Evolutionary conservation across 1,284 basidiomycete species (phyloP).

Genomic region (Laetiporus sulphureus): DNA sequence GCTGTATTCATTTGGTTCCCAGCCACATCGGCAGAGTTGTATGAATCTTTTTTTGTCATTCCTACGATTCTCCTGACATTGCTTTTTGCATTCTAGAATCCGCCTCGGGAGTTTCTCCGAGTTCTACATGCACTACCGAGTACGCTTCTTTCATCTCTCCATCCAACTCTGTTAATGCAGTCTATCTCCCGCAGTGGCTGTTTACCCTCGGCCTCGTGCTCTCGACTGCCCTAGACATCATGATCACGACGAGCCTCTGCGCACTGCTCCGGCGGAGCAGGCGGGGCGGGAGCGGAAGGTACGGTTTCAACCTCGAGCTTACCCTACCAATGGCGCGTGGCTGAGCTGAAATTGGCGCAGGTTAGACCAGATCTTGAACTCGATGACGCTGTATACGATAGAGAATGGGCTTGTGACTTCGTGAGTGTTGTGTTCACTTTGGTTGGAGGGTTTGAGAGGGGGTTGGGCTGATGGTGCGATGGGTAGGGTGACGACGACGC

Average conservation of each 20-base stretch:
- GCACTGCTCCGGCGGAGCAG: slow-evolving; percentile 12
- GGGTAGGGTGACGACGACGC: slow-evolving; percentile 13
- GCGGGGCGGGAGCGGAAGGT: slow-evolving; percentile 12
- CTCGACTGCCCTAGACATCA: slow-evolving; percentile 13
- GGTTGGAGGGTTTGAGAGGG: too few relatives aligned
- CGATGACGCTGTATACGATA: slow-evolving; percentile 16
- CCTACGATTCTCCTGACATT: not conserved
- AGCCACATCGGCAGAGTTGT: slow-evolving; percentile 16
- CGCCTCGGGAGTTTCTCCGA: slow-evolving; percentile 12
- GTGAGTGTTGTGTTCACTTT: slow-evolving; percentile 13
- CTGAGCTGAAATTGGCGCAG: slow-evolving; percentile 3
- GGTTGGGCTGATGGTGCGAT: too few relatives aligned
- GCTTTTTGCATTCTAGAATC: slow-evolving; percentile 7
- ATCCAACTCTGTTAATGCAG: not conserved
- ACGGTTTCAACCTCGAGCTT: too few relatives aligned
- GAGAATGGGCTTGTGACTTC: slow-evolving; percentile 19
- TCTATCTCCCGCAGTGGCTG: slow-evolving; percentile 11
- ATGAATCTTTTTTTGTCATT: slow-evolving; percentile 1
- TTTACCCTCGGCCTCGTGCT: slow-evolving; percentile 16
- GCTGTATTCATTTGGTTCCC: not conserved
- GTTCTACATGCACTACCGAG: slow-evolving; percentile 14
- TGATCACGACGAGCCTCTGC: slow-evolving; percentile 14
- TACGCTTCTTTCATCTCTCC: slow-evolving; percentile 1
- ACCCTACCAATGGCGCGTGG: not conserved
- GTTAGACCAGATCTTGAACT: slow-evolving; percentile 16